These are phyloP conservation scores for Fusarium sterilihyphosum DNA, from an alignment of 2,329 filamentous ascomycete species.

Conservation along the genomic window DNA sequence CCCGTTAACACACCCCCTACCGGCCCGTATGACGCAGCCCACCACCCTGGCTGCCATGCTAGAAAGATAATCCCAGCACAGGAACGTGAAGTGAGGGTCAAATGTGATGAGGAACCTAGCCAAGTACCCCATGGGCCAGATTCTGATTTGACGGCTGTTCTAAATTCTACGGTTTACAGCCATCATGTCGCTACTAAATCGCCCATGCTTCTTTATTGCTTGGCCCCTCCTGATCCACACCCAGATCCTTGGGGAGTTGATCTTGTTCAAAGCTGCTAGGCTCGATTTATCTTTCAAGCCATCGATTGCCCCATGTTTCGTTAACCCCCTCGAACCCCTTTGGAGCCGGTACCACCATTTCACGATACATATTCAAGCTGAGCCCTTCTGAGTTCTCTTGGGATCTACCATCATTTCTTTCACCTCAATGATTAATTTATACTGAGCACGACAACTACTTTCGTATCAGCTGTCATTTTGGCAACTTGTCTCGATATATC, in stretches of 20 bases:
- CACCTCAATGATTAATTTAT: background rate
- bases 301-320: constrained; percentile 48
- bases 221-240: constrained; percentile 49
- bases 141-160: constrained; percentile 45
- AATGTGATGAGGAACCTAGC: constrained; percentile 31
- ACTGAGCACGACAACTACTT: background rate
- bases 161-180: constrained; percentile 49
- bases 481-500: background rate
- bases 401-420: background rate
- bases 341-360: constrained; percentile 35
- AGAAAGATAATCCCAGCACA: constrained; percentile 40
- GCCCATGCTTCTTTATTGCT: constrained; percentile 42
- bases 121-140: constrained; percentile 17
- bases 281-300: constrained; percentile 52
- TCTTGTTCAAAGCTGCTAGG: constrained; percentile 47
- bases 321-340: constrained; percentile 47
- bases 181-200: constrained; percentile 40
- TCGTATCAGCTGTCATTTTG: background rate
- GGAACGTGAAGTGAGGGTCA: constrained; percentile 35
- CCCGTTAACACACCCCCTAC: constrained; percentile 50
- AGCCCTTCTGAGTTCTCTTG: constrained; percentile 34
- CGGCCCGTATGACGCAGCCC: constrained; percentile 47
- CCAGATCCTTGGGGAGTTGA: constrained; percentile 51
- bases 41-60: constrained; percentile 42
- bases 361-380: constrained; percentile 46